Base-by-base conservation (phyloP, 768 basidiomycete genomes). In the Lentinula edodes region DNA sequence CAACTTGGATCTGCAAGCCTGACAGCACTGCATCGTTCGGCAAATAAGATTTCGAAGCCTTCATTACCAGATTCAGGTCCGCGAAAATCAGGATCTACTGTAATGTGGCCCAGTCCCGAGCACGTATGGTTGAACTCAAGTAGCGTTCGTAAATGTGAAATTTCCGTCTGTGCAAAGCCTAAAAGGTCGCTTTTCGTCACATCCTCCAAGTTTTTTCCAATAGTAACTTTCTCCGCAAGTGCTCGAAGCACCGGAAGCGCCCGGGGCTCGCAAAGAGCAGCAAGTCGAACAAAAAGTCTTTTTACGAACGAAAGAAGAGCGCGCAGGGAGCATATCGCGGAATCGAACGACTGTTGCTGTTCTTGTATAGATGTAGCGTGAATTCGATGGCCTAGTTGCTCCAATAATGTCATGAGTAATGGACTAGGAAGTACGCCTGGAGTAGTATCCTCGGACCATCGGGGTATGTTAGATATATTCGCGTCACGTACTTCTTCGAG, bases 381-480 rank as follows among this genome's bases (percentile, higher is more conserved):
- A 15, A 56, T 70, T 90, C 93, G 0, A 88, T 88, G 6, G 75
- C 69, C 18, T 39, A 91, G 72, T 67, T 95, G 92, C 67, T 97
- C 95, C 5, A 94, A 65, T 15, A 93, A 74, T 0, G 92, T 87
- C 80, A 90, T 85, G 3, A 97, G 72, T 13, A 98, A 78, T 0
- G 94, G 91, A 64, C 90, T 93, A 4, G 87, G 83, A 42, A 39
- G 76, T 73, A 10, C 64, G 61, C 77, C 16, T 71, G 66, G n/a
- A 63, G 58, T 58, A 9, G 16, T 45, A 42, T 35, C 45, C 23
- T 59, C 15, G 23, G 23, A 12, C 35, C 35, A 38, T 38, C 38
- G 16, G n/a, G 28, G n/a, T 52, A 41, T 32, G 28, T 43, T n/a
- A 5, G 38, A 43, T 15, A 52, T 41, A 13, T 8, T 38, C 23